Conservation (phyloP, 75 land plant species). For the Picea sitchensis region DNA sequence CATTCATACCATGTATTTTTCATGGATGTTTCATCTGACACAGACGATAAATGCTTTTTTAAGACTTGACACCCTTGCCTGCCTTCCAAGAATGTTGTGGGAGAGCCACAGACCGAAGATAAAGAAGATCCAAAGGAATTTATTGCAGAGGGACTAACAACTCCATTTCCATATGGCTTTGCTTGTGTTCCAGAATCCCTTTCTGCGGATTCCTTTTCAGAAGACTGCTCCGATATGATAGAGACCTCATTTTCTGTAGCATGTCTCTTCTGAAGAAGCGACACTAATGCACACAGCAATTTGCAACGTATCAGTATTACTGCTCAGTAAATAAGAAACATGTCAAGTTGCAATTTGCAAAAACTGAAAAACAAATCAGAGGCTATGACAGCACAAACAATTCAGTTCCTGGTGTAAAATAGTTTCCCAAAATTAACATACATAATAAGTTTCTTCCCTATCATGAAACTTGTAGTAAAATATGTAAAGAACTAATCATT, state of each 20-base stretch:
- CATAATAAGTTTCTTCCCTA: not conserved
- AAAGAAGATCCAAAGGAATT: not conserved
- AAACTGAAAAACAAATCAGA: not conserved
- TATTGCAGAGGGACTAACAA: not conserved
- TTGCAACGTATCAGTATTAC: not conserved
- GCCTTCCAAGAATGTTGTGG: not conserved
- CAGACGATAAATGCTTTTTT: not conserved
- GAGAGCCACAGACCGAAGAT: not conserved
- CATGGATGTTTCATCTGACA: not conserved
- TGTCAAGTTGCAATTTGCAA: not conserved
- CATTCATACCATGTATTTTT: not conserved
- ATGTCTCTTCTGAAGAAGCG: slow-evolving; percentile 4
- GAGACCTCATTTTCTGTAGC: not conserved
- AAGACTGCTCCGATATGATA: not conserved
- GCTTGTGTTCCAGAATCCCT: not conserved
- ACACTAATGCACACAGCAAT: slow-evolving; percentile 3
- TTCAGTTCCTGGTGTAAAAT: not conserved
- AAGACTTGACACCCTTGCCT: not conserved
- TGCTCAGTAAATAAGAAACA: not conserved
- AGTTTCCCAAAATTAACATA: not conserved
- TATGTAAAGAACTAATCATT: not conserved
- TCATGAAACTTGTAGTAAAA: not conserved
- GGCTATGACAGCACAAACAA: not conserved
- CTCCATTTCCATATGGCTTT: not conserved
- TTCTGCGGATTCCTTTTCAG: not conserved